Evolutionary conservation across 2,329 filamentous ascomycete genomes (phyloP), one percentile per base, ranked within the genome.

Genomic region (Hypoxylon sp.): DNA sequence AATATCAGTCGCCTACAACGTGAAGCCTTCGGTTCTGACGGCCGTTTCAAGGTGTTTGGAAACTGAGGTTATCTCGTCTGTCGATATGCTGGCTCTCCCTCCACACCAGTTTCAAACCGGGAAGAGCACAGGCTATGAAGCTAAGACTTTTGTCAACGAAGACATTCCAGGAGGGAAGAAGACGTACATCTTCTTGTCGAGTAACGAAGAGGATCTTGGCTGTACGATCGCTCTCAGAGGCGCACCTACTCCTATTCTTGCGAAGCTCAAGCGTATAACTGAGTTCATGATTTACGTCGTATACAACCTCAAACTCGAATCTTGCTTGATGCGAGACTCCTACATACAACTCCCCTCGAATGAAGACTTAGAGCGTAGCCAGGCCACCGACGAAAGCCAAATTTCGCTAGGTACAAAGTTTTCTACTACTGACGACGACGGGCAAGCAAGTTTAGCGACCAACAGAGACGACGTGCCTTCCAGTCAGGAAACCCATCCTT

Each of bases 231-330:
- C 92, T 10, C 79, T 99, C 18, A 88, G 95, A 41, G 95, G 95
- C 1, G 91, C 89, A 3, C 87, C 89, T 57, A 88, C 87, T 24
- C 78, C 84, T 43, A 81, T 87, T 0, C 81, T 99, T 15, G 80
- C 86, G 1, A 90, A 88, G 67, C 87, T 99, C 74, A 99, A 99
- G 76, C 85, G 87, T 48, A 95, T 99, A 65, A 95, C 94, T 9
- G 95, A 99, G 72, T 98, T 99, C 71, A 97, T 99, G 94, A 90
- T 96, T 31, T 99, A 98, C 67, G 96, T 99, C 17, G 93, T 98
- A 10, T 99, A 99, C 76, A 99, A 97, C 68, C 81, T 99, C 49
- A 97, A 96, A 71, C 82, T 99, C 11, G 95, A 99, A 75, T 97
- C 95, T 1, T 97, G 91, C 67, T 79, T 99, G 41, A 91, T 99